Evolutionary conservation across 768 basidiomycete species (phyloP).

Genomic region (Pleurotus giganteus): DNA sequence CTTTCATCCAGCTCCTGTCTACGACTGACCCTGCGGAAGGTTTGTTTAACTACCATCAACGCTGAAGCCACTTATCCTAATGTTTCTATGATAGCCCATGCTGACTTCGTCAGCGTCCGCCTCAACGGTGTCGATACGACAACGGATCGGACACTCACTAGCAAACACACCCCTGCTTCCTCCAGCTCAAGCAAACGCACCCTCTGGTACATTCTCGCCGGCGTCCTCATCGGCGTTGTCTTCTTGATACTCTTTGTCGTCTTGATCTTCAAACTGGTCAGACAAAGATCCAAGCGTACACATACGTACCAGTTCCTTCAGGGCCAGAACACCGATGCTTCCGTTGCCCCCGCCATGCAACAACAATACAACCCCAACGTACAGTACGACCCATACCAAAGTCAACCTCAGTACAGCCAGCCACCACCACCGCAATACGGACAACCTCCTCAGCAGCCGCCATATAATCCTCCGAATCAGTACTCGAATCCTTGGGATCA

Average conservation of each 20-base stretch:
- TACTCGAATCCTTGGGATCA: slow-evolving; percentile 10
- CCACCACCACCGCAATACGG: neutral
- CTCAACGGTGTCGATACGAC: slow-evolving; percentile 4
- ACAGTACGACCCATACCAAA: slow-evolving; percentile 4
- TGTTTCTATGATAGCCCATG: neutral
- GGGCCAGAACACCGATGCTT: neutral
- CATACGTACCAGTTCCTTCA: neutral
- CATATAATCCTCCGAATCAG: slow-evolving; percentile 2
- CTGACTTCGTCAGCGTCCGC: slow-evolving; percentile 3
- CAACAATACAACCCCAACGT: slow-evolving; percentile 6
- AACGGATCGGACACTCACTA: slow-evolving; percentile 1
- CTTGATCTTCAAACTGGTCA: neutral
- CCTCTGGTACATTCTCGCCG: slow-evolving; percentile 5
- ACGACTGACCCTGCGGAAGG: slow-evolving; percentile 8
- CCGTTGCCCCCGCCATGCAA: neutral
- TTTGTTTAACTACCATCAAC: neutral
- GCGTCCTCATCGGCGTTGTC: slow-evolving; percentile 2
- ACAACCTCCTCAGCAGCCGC: neutral
- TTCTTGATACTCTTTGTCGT: neutral
- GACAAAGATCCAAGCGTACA: neutral
- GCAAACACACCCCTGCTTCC: neutral
- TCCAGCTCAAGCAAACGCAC: neutral
- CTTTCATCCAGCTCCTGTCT: slow-evolving; percentile 13
- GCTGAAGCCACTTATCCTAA: neutral
- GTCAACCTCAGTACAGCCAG: neutral